A percentile compares a stretch with the other conserved stretches of the same genome.
phyloP scores from a whole-genome alignment of 2,329 filamentous ascomycete genomes.

The Akanthomyces uredinophilus region DNA sequence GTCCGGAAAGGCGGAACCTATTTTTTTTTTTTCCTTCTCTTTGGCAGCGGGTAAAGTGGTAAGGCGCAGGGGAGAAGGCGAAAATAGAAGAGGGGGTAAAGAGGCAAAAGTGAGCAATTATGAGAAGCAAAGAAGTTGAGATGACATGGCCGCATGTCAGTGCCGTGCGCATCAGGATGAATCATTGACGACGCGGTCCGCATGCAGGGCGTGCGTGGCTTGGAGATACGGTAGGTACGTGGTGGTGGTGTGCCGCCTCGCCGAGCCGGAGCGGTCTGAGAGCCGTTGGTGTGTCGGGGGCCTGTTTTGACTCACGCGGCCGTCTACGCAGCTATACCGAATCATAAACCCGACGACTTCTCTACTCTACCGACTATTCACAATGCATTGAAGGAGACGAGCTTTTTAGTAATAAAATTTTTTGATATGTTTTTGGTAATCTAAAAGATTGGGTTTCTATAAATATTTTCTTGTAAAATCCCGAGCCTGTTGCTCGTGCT shows the following conservation, averaged over 20 bases:
- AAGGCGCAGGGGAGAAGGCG: not conserved
- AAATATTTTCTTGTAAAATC: not conserved
- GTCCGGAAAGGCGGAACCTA: not conserved
- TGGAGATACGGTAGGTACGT: no score
- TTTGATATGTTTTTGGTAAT: constrained; percentile 2
- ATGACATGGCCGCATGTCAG: not conserved
- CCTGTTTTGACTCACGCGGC: not conserved
- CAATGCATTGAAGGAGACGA: not conserved
- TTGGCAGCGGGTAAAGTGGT: no score
- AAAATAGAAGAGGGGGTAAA: not conserved
- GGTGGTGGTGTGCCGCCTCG: no score
- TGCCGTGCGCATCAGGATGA: not conserved
- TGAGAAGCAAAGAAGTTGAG: not conserved
- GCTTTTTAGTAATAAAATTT: not conserved
- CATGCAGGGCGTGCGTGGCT: not conserved
- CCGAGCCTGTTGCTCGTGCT: not conserved
- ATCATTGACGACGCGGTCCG: not conserved
- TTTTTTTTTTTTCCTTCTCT: not conserved
- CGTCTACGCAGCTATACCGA: not conserved
- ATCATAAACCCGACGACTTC: not conserved
- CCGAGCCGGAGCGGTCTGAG: constrained; percentile 7
- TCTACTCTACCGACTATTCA: not conserved
- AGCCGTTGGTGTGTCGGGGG: not conserved
- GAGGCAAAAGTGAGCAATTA: not conserved
- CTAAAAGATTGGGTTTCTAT: not conserved